Percentiles rank a stretch among this genome's conserved stretches.
Evolutionary conservation across 371 early-diverging fungal genomes (phyloP).

Genomic region (Mortierella sp.): DNA sequence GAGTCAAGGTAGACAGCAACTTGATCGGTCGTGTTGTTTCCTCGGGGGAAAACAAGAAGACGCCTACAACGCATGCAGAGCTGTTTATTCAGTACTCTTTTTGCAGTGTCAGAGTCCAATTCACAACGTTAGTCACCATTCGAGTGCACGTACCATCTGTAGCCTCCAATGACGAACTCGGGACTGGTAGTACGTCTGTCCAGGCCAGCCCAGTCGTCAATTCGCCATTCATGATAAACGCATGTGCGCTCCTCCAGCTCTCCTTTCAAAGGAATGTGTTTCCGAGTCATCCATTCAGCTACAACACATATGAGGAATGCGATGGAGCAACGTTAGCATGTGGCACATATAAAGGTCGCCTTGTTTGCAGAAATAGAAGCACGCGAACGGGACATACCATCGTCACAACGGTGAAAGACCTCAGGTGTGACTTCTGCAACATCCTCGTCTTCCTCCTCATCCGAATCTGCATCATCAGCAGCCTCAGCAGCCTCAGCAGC

Average conservation of each 20-base stretch:
- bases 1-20: slow-evolving; percentile 88
- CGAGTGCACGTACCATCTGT: slow-evolving; percentile 61
- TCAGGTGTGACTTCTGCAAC: slow-evolving; percentile 4
- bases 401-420: slow-evolving; percentile 14
- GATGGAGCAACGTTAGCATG: not conserved
- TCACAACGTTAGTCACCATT: not conserved
- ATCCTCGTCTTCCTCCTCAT: slow-evolving; percentile 3
- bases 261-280: slow-evolving; percentile 36
- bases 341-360: not conserved
- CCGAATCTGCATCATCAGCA: not conserved
- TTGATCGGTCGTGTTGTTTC: slow-evolving; percentile 78
- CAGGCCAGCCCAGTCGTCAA: slow-evolving; percentile 63
- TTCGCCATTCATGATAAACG: slow-evolving; percentile 65
- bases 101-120: too few relatives aligned
- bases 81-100: not conserved
- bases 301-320: not conserved
- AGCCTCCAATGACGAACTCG: slow-evolving; percentile 66
- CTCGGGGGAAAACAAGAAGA: slow-evolving; percentile 89
- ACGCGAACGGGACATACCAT: not conserved
- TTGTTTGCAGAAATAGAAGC: not conserved
- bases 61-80: slow-evolving; percentile 64
- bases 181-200: slow-evolving; percentile 63
- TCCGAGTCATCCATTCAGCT: slow-evolving; percentile 24
- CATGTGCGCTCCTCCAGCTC: slow-evolving; percentile 60
- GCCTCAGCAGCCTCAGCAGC: not conserved